Conservation (phyloP, 2,329 filamentous ascomycete genomes). For the Verticillium zaregamsianum region DNA sequence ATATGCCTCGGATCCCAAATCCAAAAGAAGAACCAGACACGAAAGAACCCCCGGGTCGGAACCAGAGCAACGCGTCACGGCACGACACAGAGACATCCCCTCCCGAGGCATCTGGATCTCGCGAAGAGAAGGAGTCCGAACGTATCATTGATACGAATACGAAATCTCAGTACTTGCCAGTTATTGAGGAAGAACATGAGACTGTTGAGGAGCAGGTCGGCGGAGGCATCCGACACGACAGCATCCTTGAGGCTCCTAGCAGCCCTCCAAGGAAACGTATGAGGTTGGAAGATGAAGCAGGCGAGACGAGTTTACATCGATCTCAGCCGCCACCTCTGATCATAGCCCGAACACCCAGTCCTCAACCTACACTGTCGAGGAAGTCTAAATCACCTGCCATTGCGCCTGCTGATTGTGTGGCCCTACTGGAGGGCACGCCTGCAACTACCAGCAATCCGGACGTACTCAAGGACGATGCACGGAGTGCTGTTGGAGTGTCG, state of each 20-base stretch:
- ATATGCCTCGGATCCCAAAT: conserved; percentile 9
- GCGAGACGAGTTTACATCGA: background rate
- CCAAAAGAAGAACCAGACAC: background rate
- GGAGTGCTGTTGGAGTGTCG: background rate
- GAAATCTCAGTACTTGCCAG: too few relatives aligned
- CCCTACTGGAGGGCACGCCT: too few relatives aligned
- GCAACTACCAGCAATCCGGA: background rate
- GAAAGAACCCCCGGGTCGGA: too few relatives aligned
- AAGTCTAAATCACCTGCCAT: background rate
- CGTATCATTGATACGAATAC: too few relatives aligned
- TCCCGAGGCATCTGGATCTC: too few relatives aligned
- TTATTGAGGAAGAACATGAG: too few relatives aligned
- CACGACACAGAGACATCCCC: too few relatives aligned
- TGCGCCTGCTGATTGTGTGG: background rate
- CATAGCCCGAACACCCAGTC: background rate
- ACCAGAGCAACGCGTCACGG: too few relatives aligned
- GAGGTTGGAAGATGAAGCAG: background rate
- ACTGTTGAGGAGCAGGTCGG: background rate
- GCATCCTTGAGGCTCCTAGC: background rate
- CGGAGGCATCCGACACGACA: background rate
- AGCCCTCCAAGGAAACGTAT: background rate
- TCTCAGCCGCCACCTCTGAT: background rate
- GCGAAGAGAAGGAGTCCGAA: too few relatives aligned
- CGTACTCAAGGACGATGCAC: background rate
- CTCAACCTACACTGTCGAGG: background rate